These are phyloP conservation scores for Myxozyma nipponensis DNA, from an alignment of 805 yeast species.

Conservation along the genomic window DNA sequence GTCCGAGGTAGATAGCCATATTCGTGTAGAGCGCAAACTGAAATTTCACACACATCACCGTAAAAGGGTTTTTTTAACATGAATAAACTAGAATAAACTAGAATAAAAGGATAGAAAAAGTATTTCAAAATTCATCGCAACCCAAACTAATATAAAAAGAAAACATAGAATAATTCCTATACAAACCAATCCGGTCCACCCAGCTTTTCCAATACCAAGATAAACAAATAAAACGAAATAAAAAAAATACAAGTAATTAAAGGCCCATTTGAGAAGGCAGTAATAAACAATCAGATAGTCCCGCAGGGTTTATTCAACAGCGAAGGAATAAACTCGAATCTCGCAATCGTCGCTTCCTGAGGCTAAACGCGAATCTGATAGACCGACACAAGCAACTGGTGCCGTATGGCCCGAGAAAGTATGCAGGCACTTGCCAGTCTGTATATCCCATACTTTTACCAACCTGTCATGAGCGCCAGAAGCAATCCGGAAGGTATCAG, in stretches of 20 bases:
- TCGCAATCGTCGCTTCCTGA: constrained; percentile 87
- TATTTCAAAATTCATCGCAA: background rate
- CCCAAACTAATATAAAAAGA: background rate
- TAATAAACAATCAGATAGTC: too few species aligned
- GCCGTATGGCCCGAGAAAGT: constrained; percentile 72
- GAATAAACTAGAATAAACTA: background rate
- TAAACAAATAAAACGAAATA: too few species aligned
- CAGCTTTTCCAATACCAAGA: too few species aligned
- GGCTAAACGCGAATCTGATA: constrained; percentile 84
- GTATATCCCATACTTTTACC: constrained; percentile 93
- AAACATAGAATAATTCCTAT: background rate
- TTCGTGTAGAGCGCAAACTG: too few species aligned
- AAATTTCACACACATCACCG: too few species aligned
- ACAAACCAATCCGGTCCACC: too few species aligned
- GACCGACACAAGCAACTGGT: constrained; percentile 62
- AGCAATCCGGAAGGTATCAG: constrained; percentile 90
- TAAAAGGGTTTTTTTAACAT: too few species aligned
- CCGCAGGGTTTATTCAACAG: constrained; percentile 36
- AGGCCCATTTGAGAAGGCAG: too few species aligned
- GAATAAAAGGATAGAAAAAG: background rate
- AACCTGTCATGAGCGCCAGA: constrained; percentile 91
- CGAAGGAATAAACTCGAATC: constrained; percentile 82
- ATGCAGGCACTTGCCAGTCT: constrained; percentile 89
- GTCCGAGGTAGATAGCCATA: too few species aligned
- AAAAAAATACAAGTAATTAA: too few species aligned